Evolutionary conservation across 345 rosid genomes (phyloP).

Genomic region (Arabidopsis suecica): DNA sequence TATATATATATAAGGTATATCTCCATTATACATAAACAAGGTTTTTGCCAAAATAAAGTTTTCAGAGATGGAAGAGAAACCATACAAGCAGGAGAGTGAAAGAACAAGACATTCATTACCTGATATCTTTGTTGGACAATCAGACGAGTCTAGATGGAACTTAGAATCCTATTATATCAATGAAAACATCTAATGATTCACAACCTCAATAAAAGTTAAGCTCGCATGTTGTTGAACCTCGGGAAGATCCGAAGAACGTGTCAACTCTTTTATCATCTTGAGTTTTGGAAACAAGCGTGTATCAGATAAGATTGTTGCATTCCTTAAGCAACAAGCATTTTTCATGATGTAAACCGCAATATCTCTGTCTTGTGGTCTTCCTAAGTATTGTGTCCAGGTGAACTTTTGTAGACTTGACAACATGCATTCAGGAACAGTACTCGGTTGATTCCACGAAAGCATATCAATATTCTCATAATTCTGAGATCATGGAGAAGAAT

Average conservation of each 20-base stretch:
- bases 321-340: background rate
- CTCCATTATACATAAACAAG: no score
- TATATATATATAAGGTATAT: no score
- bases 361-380: background rate
- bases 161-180: no score
- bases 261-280: background rate
- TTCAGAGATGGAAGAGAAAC: no score
- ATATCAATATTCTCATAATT: background rate
- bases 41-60: no score
- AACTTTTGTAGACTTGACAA: background rate
- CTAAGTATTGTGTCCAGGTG: background rate
- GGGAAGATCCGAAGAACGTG: background rate
- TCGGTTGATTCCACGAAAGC: background rate
- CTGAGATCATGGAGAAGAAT: background rate
- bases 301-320: background rate
- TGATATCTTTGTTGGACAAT: no score
- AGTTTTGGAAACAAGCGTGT: background rate
- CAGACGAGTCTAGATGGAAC: no score
- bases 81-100: no score
- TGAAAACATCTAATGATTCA: no score
- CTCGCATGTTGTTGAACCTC: background rate
- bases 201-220: background rate
- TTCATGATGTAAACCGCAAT: constrained; percentile 1
- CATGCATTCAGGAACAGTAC: background rate
- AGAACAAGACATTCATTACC: no score